phyloP scores from a whole-genome alignment of 306 rosid species.

The Delonix regia region DNA sequence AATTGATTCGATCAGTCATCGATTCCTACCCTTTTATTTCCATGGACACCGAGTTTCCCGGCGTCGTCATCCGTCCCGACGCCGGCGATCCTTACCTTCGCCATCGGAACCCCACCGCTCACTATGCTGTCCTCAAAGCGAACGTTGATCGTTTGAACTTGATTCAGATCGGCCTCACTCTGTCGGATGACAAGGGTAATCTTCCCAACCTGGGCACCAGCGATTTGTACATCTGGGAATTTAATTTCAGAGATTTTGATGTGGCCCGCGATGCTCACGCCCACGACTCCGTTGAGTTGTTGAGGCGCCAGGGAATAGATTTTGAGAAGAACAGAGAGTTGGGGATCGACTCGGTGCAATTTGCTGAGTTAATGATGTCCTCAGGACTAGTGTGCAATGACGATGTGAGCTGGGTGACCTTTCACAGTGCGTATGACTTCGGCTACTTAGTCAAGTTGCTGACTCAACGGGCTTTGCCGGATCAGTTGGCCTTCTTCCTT shows the following conservation, averaged over 20 bases:
- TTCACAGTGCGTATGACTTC: conserved; percentile 74
- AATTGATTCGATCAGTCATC: conserved; percentile 47
- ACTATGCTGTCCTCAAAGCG: conserved; percentile 65
- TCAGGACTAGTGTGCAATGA: conserved; percentile 71
- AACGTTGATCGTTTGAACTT: conserved; percentile 71
- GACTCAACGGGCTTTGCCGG: conserved; percentile 56
- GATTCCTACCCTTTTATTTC: conserved; percentile 50
- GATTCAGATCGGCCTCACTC: conserved; percentile 71
- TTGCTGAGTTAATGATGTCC: conserved; percentile 69
- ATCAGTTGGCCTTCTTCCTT: conserved; percentile 41
- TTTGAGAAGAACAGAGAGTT: conserved; percentile 47
- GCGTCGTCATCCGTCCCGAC: conserved; percentile 57
- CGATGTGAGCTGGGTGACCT: conserved; percentile 60
- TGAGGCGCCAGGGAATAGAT: conserved; percentile 67
- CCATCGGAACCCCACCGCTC: conserved; percentile 12
- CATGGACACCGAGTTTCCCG: conserved; percentile 91
- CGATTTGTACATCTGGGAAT: conserved; percentile 57
- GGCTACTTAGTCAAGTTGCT: conserved; percentile 67
- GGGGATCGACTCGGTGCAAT: conserved; percentile 54
- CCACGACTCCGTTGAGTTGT: conserved; percentile 58
- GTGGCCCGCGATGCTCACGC: conserved; percentile 60
- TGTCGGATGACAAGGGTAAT: conserved; percentile 55
- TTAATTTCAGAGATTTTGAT: conserved; percentile 70
- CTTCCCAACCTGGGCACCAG: conserved; percentile 58
- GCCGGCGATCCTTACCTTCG: conserved; percentile 20